Percentiles rank a stretch among this genome's conserved stretches.
These are phyloP conservation scores for Furculomyces boomerangus DNA, from an alignment of 371 early-diverging fungal genomes.

Conservation along the genomic window DNA sequence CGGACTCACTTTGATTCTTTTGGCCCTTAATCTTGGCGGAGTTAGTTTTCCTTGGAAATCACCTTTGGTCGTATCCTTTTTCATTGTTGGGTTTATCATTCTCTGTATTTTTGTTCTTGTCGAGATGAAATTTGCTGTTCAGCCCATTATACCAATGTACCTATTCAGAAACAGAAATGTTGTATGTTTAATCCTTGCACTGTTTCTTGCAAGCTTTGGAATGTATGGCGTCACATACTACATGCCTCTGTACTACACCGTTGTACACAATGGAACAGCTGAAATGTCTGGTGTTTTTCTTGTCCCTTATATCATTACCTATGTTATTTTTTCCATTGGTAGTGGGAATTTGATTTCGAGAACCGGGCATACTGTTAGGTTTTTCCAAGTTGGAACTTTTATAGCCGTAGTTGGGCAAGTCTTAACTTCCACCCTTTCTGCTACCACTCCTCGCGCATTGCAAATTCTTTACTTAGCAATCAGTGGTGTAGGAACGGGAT, in stretches of 20 bases:
- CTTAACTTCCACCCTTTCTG: slow-evolving; percentile 13
- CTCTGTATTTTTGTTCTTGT: slow-evolving; percentile 25
- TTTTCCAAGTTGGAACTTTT: slow-evolving; percentile 5
- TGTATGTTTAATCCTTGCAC: slow-evolving; percentile 8
- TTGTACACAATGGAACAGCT: slow-evolving; percentile 35
- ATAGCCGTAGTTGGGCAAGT: neutral
- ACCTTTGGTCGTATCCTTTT: slow-evolving; percentile 27
- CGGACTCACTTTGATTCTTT: slow-evolving; percentile 28
- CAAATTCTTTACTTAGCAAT: slow-evolving; percentile 31
- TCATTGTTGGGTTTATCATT: slow-evolving; percentile 20
- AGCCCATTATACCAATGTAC: slow-evolving; percentile 33
- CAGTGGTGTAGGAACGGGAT: slow-evolving; percentile 39
- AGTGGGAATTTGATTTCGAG: neutral
- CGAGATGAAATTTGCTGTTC: slow-evolving; percentile 22
- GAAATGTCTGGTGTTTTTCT: slow-evolving; percentile 32
- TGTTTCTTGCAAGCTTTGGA: slow-evolving; percentile 25
- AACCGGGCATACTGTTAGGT: neutral
- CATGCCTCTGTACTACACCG: slow-evolving; percentile 62
- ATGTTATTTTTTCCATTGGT: neutral
- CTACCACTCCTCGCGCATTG: slow-evolving; percentile 26
- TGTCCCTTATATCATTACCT: neutral
- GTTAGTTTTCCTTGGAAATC: slow-evolving; percentile 33
- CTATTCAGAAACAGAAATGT: slow-evolving; percentile 28
- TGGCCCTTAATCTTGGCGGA: slow-evolving; percentile 42
- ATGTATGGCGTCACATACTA: slow-evolving; percentile 36